Evolutionary conservation across 208 protist species (phyloP), one percentile per base, ranked within the genome.

Genomic region (Leptomonas pyrrhocoris): DNA sequence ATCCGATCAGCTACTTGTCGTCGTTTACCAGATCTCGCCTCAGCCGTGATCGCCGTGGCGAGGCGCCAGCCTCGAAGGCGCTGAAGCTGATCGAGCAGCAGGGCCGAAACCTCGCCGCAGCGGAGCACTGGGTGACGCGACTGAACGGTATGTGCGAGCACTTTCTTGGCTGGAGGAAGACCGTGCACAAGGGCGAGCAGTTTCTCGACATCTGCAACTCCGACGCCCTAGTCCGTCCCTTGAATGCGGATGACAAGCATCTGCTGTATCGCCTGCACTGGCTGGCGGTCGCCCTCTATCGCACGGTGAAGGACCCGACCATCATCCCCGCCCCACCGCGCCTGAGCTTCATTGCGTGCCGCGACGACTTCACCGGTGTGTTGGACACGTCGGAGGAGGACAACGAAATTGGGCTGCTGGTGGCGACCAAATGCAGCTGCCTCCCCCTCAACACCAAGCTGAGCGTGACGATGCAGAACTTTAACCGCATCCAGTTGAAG

Each of bases 341-440:
- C 38, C 81, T 90, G 60, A 90, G 84, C 68, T 86, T 81, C 73
- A 81, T 90, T 18, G 36, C 83, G 2, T 64, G 61, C 65, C 54
- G 38, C 28, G 69, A 72, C 46, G 54, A 59, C 46, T 55, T 69
- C 31, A 40, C 21, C 53, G 38, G 45, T 40, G 30, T 65, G 18
- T 28, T 59, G 2, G 51, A 76, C 51, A 55, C 64, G 6, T 60
- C 65, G 0, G 76, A 81, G 40, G 73, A 83, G 64, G 78, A 87
- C 59, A 74, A 62, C 53, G 81, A 90, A 45, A 76, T 90, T 34
- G 72, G 70, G 0, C 50, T 90, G 25, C 55, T 74, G 13, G 68
- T 86, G 23, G 84, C 81, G 16, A 87, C 81, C 57, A 80, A 81
- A 73, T 83, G 71, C 75, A 87, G 81, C 59, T 90, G 80, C 71